Percentiles rank a stretch among this genome's conserved stretches.
These are phyloP conservation scores for Salix viminalis DNA, from an alignment of 345 rosid genomes.

Conservation along the genomic window DNA sequence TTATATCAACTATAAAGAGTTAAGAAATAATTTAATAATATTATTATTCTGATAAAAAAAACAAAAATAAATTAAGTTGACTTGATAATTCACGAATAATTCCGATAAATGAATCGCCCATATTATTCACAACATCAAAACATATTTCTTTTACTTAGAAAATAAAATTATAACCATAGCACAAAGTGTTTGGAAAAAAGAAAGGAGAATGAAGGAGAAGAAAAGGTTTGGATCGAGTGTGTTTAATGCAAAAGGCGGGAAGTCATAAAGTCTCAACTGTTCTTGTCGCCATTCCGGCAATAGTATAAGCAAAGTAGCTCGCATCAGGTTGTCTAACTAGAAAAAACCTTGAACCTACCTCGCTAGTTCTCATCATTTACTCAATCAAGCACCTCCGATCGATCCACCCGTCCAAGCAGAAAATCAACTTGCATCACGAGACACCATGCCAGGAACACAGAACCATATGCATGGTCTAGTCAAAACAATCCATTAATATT, in stretches of 20 bases:
- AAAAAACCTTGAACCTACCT: background rate
- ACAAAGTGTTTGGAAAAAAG: no score
- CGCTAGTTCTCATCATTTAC: background rate
- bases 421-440: background rate
- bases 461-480: background rate
- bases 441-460: background rate
- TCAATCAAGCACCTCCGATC: background rate
- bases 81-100: no score
- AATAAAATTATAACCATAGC: no score
- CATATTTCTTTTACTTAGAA: no score
- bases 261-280: background rate
- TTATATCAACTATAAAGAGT: no score
- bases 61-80: no score
- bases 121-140: no score
- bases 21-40: no score
- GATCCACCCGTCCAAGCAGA: background rate
- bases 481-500: conserved; percentile 1
- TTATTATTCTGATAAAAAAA: no score
- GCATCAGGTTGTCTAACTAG: background rate
- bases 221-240: background rate
- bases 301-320: background rate
- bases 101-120: no score
- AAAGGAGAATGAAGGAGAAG: no score
- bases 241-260: background rate
- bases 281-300: background rate